A percentile compares a stretch with the other conserved stretches of the same genome.
Conservation (phyloP, 2,329 filamentous ascomycete genomes). For the Cryphonectria parasitica region DNA sequence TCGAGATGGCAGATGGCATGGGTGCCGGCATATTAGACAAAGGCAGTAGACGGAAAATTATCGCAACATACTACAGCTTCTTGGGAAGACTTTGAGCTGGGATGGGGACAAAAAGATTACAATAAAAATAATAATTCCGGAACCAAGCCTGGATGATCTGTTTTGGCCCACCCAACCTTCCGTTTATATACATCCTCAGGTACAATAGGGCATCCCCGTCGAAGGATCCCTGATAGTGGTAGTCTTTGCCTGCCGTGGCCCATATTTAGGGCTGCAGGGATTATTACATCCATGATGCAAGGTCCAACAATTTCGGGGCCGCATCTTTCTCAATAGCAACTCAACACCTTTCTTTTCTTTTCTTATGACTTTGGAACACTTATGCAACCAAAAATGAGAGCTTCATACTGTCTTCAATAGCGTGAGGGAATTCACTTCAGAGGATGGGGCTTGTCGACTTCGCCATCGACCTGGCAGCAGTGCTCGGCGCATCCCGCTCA, state of each 20-base stretch:
- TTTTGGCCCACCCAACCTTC: background rate
- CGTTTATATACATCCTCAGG: background rate
- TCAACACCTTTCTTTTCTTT: background rate
- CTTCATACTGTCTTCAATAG: background rate
- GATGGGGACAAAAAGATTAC: too few species aligned
- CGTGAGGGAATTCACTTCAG: background rate
- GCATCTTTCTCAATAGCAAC: background rate
- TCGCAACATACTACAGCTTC: background rate
- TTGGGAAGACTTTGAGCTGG: background rate
- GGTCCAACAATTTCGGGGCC: slow-evolving; percentile 17
- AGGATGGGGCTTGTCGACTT: slow-evolving; percentile 66
- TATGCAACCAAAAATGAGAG: slow-evolving; percentile 1
- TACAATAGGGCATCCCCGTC: background rate
- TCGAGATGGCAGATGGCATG: background rate
- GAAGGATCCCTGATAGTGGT: background rate
- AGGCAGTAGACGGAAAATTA: background rate
- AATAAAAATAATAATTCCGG: background rate
- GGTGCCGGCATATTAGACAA: background rate
- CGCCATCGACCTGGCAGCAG: slow-evolving; percentile 69
- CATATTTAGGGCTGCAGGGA: slow-evolving; percentile 28
- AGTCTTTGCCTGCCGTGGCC: slow-evolving; percentile 25
- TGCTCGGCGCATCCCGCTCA: slow-evolving; percentile 70
- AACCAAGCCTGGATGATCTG: background rate
- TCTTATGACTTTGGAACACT: background rate
- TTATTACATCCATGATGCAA: slow-evolving; percentile 27